Percentiles rank a stretch among this genome's conserved stretches.
Conservation (phyloP, 345 rosid genomes). For the Chamaenerion angustifolium region DNA sequence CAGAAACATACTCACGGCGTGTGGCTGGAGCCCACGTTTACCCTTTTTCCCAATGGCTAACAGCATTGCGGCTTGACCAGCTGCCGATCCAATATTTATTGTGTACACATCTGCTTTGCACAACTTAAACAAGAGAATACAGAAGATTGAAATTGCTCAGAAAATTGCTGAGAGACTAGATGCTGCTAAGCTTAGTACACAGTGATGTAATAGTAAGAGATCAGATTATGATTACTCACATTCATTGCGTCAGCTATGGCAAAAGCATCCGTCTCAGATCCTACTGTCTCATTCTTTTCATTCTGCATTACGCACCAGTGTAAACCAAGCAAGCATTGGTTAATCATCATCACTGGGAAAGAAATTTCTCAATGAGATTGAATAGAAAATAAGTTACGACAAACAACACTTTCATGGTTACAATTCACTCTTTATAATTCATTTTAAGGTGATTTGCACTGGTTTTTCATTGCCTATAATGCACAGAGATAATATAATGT, state of each 20-base stretch:
- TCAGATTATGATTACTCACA: constrained; percentile 33
- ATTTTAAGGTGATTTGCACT: no score
- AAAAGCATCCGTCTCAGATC: constrained; percentile 85
- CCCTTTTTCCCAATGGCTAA: constrained; percentile 74
- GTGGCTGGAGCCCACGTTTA: constrained; percentile 55
- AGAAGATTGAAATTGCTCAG: not conserved
- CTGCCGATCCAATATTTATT: constrained; percentile 76
- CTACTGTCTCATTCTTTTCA: constrained; percentile 78
- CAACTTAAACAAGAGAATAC: constrained; percentile 23
- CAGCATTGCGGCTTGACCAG: constrained; percentile 95
- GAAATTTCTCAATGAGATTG: not conserved
- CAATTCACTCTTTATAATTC: no score
- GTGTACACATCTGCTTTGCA: constrained; percentile 63
- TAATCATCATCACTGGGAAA: not conserved
- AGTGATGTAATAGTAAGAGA: not conserved
- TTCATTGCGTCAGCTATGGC: constrained; percentile 72
- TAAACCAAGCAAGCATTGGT: constrained; percentile 2
- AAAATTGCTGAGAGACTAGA: no score
- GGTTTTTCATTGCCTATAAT: no score
- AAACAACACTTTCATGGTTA: no score
- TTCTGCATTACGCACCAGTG: constrained; percentile 28
- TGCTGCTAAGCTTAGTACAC: no score
- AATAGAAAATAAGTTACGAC: no score
- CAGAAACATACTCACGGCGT: constrained; percentile 50
- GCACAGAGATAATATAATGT: no score